These are phyloP conservation scores for Amanita jacksonii DNA, from an alignment of 768 basidiomycete species.

Conservation along the genomic window DNA sequence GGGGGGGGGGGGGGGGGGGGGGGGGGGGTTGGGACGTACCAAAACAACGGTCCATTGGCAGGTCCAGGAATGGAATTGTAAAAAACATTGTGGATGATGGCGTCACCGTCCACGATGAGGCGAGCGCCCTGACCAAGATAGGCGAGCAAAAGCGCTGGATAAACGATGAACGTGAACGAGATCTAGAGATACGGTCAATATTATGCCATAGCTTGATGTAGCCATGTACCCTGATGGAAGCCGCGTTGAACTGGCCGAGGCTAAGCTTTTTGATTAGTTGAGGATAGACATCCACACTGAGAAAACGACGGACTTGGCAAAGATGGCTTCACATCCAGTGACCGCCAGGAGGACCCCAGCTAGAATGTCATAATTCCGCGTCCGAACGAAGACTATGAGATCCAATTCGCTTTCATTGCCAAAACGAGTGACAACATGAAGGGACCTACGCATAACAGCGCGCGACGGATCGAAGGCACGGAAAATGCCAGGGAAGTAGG, in stretches of 20 bases:
- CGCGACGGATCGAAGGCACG: conserved; percentile 61
- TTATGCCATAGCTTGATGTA: neutral
- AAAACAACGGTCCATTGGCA: conserved; percentile 44
- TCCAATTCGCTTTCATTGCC: too few species aligned
- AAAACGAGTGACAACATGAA: neutral
- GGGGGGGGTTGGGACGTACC: too few species aligned
- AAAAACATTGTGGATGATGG: conserved; percentile 46
- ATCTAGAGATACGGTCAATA: conserved; percentile 21
- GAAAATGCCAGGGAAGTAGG: conserved; percentile 45
- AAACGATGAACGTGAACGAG: conserved; percentile 44
- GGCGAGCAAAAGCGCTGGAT: conserved; percentile 50
- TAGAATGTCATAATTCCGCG: conserved; percentile 48
- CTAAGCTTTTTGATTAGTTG: conserved; percentile 20
- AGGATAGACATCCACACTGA: neutral
- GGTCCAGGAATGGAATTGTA: conserved; percentile 57
- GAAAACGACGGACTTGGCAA: conserved; percentile 41
- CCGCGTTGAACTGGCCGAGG: conserved; percentile 57
- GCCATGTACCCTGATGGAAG: conserved; percentile 40
- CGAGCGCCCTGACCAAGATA: conserved; percentile 69
- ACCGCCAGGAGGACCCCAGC: conserved; percentile 55
- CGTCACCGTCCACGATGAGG: conserved; percentile 40
- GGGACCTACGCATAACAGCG: conserved; percentile 44
- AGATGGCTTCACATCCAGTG: conserved; percentile 64
- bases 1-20: too few species aligned
- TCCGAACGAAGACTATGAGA: conserved; percentile 60